phyloP scores from a whole-genome alignment of 768 basidiomycete species.

The Suillus fuscotomentosus region DNA sequence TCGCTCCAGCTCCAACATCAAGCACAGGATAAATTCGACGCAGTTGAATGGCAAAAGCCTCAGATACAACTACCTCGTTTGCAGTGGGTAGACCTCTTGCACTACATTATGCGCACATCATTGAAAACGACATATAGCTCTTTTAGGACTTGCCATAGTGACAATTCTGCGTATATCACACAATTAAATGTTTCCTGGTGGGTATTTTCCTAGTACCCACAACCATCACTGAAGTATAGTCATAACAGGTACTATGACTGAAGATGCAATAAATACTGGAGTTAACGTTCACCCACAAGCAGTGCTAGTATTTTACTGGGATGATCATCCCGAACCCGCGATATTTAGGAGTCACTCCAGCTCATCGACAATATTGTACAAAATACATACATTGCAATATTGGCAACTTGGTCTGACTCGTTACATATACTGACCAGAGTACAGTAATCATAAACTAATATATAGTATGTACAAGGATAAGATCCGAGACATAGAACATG shows the following conservation, averaged over 20 bases:
- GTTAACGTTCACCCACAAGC: too few species aligned
- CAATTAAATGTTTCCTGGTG: not conserved
- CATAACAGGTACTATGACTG: not conserved
- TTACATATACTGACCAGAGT: not conserved
- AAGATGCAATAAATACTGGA: too few species aligned
- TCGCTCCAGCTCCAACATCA: not conserved
- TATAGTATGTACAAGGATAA: not conserved
- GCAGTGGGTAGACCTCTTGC: not conserved
- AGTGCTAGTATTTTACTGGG: too few species aligned
- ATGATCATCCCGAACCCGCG: too few species aligned
- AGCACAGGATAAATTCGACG: not conserved
- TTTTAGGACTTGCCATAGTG: not conserved
- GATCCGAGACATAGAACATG: too few species aligned
- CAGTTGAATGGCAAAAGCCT: not conserved
- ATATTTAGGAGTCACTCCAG: not conserved
- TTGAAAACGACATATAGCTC: not conserved
- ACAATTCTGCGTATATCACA: not conserved
- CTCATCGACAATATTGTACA: not conserved
- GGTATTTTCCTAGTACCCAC: not conserved
- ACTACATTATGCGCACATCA: not conserved
- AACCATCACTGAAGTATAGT: not conserved
- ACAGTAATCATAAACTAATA: not conserved
- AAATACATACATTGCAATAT: not conserved
- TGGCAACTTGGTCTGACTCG: not conserved
- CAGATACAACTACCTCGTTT: not conserved